Conservation (phyloP, 306 rosid species). For the Gynostemma pentaphyllum region DNA sequence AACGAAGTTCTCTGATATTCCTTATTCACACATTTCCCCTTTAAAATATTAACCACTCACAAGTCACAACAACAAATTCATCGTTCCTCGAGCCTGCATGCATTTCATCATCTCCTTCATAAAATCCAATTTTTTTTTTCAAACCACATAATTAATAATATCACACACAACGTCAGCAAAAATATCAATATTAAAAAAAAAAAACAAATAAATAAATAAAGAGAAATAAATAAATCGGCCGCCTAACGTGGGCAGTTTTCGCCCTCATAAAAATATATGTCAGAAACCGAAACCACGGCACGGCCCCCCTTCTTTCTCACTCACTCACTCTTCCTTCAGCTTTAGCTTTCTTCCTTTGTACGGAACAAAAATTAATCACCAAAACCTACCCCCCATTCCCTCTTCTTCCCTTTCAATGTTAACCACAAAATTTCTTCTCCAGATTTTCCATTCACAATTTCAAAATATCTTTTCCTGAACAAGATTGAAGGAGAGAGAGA, state of each 20-base stretch:
- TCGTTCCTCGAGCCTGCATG: no score
- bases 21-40: no score
- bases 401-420: background rate
- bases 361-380: background rate
- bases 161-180: no score
- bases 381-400: background rate
- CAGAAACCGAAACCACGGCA: background rate
- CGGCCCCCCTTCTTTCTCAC: background rate
- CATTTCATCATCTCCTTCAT: no score
- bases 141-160: no score
- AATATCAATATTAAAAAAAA: background rate
- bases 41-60: no score
- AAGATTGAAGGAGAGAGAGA: no score
- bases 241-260: slow-evolving; percentile 14
- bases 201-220: background rate
- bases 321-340: background rate
- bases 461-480: background rate
- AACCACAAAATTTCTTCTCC: background rate
- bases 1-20: no score
- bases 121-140: no score
- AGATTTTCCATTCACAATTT: background rate
- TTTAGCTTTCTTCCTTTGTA: background rate
- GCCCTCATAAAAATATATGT: slow-evolving; percentile 15
- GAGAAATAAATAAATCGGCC: background rate
- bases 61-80: no score